A percentile compares a stretch with the other conserved stretches of the same genome.
These are phyloP conservation scores for Pseudocercospora fijiensis DNA, from an alignment of 2,329 filamentous ascomycete species.

Conservation along the genomic window DNA sequence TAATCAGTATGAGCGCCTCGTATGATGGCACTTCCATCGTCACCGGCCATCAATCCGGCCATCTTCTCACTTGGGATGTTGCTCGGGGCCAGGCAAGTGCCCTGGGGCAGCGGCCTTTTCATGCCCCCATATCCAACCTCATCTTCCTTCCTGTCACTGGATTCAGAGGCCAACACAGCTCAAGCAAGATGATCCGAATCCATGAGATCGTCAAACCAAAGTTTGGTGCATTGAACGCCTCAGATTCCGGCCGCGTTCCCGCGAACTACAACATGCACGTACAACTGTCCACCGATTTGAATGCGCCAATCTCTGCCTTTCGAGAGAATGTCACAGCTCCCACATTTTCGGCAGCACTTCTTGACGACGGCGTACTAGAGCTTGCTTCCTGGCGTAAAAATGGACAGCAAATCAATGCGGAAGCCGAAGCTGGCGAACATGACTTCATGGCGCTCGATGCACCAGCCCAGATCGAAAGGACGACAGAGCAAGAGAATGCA, in stretches of 20 bases:
- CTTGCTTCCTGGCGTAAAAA: conserved; percentile 40
- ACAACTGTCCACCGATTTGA: conserved; percentile 53
- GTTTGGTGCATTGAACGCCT: conserved; percentile 53
- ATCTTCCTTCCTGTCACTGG: conserved; percentile 65
- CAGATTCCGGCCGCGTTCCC: conserved; percentile 42
- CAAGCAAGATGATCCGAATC: conserved; percentile 30
- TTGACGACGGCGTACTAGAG: conserved; percentile 39
- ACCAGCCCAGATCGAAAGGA: conserved; percentile 4
- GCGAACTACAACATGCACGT: conserved; percentile 65
- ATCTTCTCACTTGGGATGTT: conserved; percentile 77
- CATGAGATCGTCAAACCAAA: conserved; percentile 73
- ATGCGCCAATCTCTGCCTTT: conserved; percentile 36
- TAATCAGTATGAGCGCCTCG: conserved; percentile 68
- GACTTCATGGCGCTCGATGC: conserved; percentile 43
- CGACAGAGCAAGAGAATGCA: conserved; percentile 33
- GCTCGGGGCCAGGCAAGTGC: conserved; percentile 67
- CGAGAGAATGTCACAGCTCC: conserved; percentile 45
- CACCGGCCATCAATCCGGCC: conserved; percentile 78
- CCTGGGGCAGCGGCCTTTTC: conserved; percentile 62
- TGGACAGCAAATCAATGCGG: conserved; percentile 6
- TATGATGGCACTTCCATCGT: conserved; percentile 80
- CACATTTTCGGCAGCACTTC: conserved; percentile 42
- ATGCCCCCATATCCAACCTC: conserved; percentile 80
- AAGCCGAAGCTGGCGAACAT: conserved; percentile 24
- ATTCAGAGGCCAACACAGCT: conserved; percentile 37